phyloP scores from a whole-genome alignment of 2,329 filamentous ascomycete genomes.

The Sarocladium oryzae region DNA sequence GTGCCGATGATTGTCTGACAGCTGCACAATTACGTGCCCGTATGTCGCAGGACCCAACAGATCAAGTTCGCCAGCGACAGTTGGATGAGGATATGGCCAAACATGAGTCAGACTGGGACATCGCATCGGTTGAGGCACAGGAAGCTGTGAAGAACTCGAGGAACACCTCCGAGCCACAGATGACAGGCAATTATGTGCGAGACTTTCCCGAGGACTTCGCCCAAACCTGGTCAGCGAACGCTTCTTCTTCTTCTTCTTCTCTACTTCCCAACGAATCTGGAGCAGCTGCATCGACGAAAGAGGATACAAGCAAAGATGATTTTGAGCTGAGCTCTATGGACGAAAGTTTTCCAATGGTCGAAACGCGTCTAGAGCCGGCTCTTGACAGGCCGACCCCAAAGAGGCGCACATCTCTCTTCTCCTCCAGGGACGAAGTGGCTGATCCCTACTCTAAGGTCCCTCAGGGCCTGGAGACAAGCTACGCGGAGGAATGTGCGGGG shows the following conservation, averaged over 20 bases:
- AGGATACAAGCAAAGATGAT: constrained; percentile 16
- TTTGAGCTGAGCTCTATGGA: constrained; percentile 32
- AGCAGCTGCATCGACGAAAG: not conserved
- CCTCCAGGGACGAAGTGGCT: constrained; percentile 15
- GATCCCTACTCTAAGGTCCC: constrained; percentile 38
- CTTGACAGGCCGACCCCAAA: constrained; percentile 19
- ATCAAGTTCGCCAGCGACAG: constrained; percentile 15
- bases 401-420: not conserved
- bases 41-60: constrained; percentile 21
- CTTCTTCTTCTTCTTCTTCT: constrained; percentile 18
- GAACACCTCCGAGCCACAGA: not conserved
- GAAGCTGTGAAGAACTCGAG: constrained; percentile 1
- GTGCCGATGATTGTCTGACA: constrained; percentile 18
- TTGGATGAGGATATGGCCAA: constrained; percentile 14
- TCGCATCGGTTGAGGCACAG: constrained; percentile 10
- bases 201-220: constrained; percentile 49
- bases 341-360: constrained; percentile 30
- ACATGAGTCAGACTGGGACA: constrained; percentile 11
- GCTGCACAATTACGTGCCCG: constrained; percentile 25
- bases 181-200: constrained; percentile 42
- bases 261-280: constrained; percentile 6
- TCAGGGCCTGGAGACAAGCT: constrained; percentile 42
- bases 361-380: constrained; percentile 22
- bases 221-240: constrained; percentile 31
- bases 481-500: constrained; percentile 35